phyloP scores from a whole-genome alignment of 768 basidiomycete genomes.

The Pisolithus tinctorius region DNA sequence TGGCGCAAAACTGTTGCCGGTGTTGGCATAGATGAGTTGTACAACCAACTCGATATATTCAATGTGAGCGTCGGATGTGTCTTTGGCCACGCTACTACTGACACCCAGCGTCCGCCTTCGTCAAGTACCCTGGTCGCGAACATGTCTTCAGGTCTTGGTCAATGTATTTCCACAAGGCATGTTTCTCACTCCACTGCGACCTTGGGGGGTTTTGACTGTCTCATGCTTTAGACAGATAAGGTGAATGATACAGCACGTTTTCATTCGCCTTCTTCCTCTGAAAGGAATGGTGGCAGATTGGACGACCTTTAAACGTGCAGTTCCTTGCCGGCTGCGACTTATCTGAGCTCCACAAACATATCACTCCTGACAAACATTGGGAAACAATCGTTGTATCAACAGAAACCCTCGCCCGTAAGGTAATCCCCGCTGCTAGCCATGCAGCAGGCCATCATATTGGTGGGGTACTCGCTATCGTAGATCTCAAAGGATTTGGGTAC shows the following conservation, averaged over 20 bases:
- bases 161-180: constrained; percentile 70
- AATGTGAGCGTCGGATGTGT: constrained; percentile 43
- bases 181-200: constrained; percentile 6
- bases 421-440: constrained; percentile 59
- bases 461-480: constrained; percentile 57
- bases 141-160: constrained; percentile 72
- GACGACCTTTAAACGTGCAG: constrained; percentile 67
- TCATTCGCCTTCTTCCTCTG: background rate
- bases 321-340: constrained; percentile 55
- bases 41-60: constrained; percentile 57
- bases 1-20: constrained; percentile 64
- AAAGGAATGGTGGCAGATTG: constrained; percentile 37
- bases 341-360: constrained; percentile 46
- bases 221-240: constrained; percentile 53
- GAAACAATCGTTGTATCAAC: constrained; percentile 57
- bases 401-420: constrained; percentile 58
- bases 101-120: background rate
- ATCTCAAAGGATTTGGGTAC: constrained; percentile 66
- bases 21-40: constrained; percentile 60
- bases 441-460: constrained; percentile 45
- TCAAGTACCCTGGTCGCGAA: constrained; percentile 63
- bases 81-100: background rate
- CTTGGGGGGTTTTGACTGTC: background rate
- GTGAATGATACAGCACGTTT: constrained; percentile 25
- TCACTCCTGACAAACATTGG: constrained; percentile 58